Evolutionary conservation across 148 eudicot genomes (phyloP), one percentile per base, ranked within the genome.

Genomic region (Nepenthes mirabilis): DNA sequence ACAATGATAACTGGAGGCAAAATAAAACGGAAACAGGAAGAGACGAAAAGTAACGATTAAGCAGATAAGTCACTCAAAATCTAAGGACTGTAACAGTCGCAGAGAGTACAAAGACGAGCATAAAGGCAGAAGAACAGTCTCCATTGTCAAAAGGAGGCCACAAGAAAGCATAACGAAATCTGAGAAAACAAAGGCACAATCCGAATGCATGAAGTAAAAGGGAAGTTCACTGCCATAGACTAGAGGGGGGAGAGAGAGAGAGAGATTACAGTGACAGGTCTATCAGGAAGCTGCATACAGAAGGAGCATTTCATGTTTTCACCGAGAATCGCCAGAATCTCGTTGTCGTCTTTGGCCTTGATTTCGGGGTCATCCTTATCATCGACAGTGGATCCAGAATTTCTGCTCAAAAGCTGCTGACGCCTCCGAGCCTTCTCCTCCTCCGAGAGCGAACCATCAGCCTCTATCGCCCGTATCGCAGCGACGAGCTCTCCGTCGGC

Each of bases 201-300:
- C 23, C 23, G 23, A 23, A 23, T 23, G 23, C 23, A 23, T 23
- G 23, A 40, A 40, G 45, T 4, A 3, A 40, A 40, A 40, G 4
- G 45, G 45, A 40, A 40, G 45, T 40, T 40, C 23, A 23, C 23
- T 23, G 23, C 23, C 23, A 23, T 23, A 23, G 23, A 40, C 0
- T 35, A 37, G 13, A 55, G 23, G 33, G 43, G 37, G 47, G 33
- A 52, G 12, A 43, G 37, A 12, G 2, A 54, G 37, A 66, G 36
- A 48, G 33, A 45, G 0, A 0, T 64, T 83, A 91, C 97, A 83
- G 97, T 84, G 43, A 91, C 90, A 60, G 97, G 97, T 48, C 91
- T 81, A 34, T 84, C 93, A 33, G 93, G 97, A n/a, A 91, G 75
- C 63, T 77, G 83, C 82, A 84, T 79, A 73, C 97, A 90, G 36